These are phyloP conservation scores for Cystobasidium onofrii DNA, from an alignment of 768 basidiomycete species.

Conservation along the genomic window DNA sequence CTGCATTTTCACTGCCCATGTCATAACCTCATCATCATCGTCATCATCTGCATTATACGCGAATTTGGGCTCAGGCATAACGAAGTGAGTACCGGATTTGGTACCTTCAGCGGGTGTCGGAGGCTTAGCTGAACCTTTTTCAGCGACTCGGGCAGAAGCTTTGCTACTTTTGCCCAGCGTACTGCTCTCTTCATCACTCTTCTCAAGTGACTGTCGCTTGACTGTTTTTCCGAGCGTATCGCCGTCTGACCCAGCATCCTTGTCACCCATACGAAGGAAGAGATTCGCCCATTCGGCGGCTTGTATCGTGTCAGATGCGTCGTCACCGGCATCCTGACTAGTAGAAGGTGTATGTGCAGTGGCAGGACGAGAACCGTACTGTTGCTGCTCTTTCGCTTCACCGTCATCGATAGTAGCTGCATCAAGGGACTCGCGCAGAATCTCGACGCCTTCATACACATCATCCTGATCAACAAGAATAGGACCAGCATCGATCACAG, in stretches of 20 bases:
- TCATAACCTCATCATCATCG: constrained; percentile 30
- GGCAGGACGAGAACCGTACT: background rate
- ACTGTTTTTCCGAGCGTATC: background rate
- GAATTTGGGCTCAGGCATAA: background rate
- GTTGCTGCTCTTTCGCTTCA: background rate
- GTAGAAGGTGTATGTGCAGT: background rate
- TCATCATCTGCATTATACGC: constrained; percentile 28
- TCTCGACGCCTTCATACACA: constrained; percentile 17
- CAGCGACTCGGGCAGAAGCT: background rate
- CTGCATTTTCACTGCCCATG: constrained; percentile 33
- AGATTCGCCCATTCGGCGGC: constrained; percentile 16
- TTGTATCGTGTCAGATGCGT: background rate
- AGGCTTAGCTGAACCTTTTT: background rate
- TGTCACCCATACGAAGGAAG: background rate
- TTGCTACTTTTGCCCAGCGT: background rate
- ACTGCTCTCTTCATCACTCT: constrained; percentile 20
- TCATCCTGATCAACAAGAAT: background rate
- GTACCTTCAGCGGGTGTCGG: background rate
- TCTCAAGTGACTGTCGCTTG: background rate
- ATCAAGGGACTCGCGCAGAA: constrained; percentile 12
- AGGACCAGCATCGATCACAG: background rate
- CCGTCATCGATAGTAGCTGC: constrained; percentile 7
- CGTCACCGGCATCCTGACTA: background rate
- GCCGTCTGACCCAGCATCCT: background rate
- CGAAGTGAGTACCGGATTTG: background rate